phyloP scores from a whole-genome alignment of 768 basidiomycete genomes.

The Leccinum disarticulatum region DNA sequence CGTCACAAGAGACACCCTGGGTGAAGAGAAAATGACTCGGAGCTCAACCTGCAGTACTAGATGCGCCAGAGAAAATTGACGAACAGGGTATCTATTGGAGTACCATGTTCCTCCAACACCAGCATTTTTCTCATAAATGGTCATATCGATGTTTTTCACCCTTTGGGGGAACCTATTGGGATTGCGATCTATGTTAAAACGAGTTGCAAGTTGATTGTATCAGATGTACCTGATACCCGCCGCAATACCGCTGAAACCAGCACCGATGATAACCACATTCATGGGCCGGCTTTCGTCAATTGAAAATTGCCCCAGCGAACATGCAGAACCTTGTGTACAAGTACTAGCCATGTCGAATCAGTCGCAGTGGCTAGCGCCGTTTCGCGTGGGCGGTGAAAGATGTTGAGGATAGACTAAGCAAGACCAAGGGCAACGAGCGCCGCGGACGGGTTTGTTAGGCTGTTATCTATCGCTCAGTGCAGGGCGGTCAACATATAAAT shows the following conservation, averaged over 20 bases:
- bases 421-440: too few relatives aligned
- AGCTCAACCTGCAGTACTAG: not conserved
- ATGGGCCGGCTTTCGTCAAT: constrained; percentile 56
- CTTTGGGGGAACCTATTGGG: constrained; percentile 47
- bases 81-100: constrained; percentile 51
- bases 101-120: constrained; percentile 66
- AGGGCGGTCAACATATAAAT: not conserved
- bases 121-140: constrained; percentile 59
- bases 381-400: not conserved
- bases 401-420: not conserved
- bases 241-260: constrained; percentile 59
- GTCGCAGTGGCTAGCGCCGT: not conserved
- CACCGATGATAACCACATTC: constrained; percentile 55
- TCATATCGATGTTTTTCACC: constrained; percentile 52
- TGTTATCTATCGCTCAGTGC: not conserved
- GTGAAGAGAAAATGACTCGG: not conserved
- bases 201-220: constrained; percentile 3
- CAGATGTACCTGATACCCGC: constrained; percentile 50
- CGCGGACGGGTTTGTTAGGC: not conserved
- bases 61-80: constrained; percentile 15
- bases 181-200: not conserved
- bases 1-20: constrained; percentile 60
- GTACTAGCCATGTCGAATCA: not conserved
- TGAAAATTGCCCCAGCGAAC: constrained; percentile 41
- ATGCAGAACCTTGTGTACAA: too few relatives aligned